Evolutionary conservation across 208 protist species (phyloP).

Genomic region (Trypanosoma lewisi): DNA sequence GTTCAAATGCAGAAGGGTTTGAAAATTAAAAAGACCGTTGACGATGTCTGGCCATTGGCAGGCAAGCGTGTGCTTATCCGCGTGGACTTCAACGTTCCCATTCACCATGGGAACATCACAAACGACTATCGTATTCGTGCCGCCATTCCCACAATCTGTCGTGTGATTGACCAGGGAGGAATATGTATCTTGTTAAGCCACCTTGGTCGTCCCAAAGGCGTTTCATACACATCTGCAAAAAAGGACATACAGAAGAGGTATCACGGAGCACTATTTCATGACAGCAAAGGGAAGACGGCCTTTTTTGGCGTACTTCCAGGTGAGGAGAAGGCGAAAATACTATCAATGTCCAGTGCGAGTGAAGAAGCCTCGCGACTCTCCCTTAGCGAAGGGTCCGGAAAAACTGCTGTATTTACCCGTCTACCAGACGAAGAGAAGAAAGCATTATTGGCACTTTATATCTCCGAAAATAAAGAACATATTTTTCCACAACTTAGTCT

Average conservation of each 20-base stretch:
- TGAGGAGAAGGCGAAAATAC: constrained; percentile 64
- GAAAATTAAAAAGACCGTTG: constrained; percentile 70
- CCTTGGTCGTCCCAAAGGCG: constrained; percentile 96
- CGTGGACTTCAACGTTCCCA: constrained; percentile 98
- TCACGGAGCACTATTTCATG: constrained; percentile 32
- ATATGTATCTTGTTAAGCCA: constrained; percentile 95
- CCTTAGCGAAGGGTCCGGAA: constrained; percentile 40
- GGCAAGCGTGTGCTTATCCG: constrained; percentile 94
- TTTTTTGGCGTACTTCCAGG: constrained; percentile 65
- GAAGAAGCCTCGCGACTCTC: constrained; percentile 44
- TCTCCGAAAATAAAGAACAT: constrained; percentile 62
- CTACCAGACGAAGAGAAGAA: constrained; percentile 78
- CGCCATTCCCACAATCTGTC: constrained; percentile 94
- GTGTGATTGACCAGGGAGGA: constrained; percentile 91
- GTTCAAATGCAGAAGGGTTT: constrained; percentile 36
- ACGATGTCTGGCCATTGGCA: constrained; percentile 83
- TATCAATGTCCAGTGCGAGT: constrained; percentile 46
- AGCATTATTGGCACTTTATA: constrained; percentile 43
- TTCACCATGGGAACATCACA: constrained; percentile 88
- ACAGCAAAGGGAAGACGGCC: constrained; percentile 59
- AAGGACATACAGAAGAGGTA: constrained; percentile 33
- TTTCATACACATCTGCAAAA: constrained; percentile 42
- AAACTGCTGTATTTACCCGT: constrained; percentile 53
- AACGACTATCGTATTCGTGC: constrained; percentile 95
- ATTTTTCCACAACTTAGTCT: constrained; percentile 55